These are phyloP conservation scores for Didymella arachidicola DNA, from an alignment of 2,329 filamentous ascomycete genomes.

Conservation along the genomic window DNA sequence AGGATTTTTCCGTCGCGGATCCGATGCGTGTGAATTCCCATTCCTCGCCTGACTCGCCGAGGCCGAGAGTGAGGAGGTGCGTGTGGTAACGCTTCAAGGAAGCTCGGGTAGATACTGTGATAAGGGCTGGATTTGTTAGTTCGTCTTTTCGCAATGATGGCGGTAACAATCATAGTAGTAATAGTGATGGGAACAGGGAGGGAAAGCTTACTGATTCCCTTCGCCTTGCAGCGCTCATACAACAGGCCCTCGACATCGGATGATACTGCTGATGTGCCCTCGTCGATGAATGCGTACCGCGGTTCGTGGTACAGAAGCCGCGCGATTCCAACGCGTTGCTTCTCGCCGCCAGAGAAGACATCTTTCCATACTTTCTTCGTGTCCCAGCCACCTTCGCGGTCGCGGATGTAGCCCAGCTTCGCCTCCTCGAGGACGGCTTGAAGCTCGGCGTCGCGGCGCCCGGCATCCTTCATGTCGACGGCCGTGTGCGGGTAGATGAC, in stretches of 20 bases:
- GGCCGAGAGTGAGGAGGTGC: conserved; percentile 84
- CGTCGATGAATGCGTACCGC: conserved; percentile 91
- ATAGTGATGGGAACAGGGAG: no score
- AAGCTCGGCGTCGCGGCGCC: conserved; percentile 79
- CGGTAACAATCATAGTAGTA: no score
- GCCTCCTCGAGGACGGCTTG: conserved; percentile 81
- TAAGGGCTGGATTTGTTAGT: conserved; percentile 66
- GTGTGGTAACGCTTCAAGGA: conserved; percentile 96
- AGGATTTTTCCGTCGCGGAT: conserved; percentile 89
- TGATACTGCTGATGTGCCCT: conserved; percentile 92
- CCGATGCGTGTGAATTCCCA: conserved; percentile 96
- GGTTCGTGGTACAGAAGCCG: conserved; percentile 94
- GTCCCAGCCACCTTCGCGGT: conserved; percentile 95
- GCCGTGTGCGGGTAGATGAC: conserved; percentile 98
- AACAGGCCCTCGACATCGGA: conserved; percentile 92
- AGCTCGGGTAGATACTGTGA: conserved; percentile 93
- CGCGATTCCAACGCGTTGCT: conserved; percentile 93
- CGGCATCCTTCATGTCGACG: conserved; percentile 86
- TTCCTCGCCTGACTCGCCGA: conserved; percentile 80
- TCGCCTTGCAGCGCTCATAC: conserved; percentile 92
- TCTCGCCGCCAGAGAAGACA: conserved; percentile 95
- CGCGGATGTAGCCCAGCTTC: conserved; percentile 84
- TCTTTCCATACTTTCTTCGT: conserved; percentile 99
- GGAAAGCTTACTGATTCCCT: conserved; percentile 80
- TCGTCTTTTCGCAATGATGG: no score